These are phyloP conservation scores for Chytriomyces hyalinus DNA, from an alignment of 192 early-diverging fungal species.

Conservation along the genomic window DNA sequence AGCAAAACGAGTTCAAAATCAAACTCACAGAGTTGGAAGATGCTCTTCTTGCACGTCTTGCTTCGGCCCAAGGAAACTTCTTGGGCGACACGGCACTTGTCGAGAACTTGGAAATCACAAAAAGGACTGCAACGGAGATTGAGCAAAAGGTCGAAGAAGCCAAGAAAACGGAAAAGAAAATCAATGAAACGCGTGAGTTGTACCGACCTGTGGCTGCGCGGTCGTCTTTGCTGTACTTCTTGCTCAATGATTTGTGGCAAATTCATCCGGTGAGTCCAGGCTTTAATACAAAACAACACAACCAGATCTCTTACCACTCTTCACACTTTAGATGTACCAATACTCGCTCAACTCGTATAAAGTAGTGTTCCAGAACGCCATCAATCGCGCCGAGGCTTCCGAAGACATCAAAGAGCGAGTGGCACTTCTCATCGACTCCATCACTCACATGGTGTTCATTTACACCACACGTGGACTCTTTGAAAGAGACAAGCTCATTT, in stretches of 20 bases:
- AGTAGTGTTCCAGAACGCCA: conserved; percentile 70
- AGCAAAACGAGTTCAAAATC: conserved; percentile 75
- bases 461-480: conserved; percentile 71
- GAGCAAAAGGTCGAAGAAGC: conserved; percentile 70
- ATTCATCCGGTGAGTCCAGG: conserved; percentile 56
- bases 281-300: too few relatives aligned
- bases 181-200: conserved; percentile 70
- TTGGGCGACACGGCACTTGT: conserved; percentile 70
- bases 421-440: conserved; percentile 61
- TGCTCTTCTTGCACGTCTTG: conserved; percentile 62
- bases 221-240: conserved; percentile 67
- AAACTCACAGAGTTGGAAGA: conserved; percentile 68
- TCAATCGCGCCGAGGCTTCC: conserved; percentile 57
- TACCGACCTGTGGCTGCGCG: conserved; percentile 71
- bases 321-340: conserved; percentile 61
- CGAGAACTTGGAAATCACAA: conserved; percentile 69
- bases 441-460: conserved; percentile 66
- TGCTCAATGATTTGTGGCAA: conserved; percentile 70
- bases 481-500: conserved; percentile 70
- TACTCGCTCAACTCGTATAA: conserved; percentile 73
- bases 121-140: conserved; percentile 68
- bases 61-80: conserved; percentile 69
- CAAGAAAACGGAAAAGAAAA: conserved; percentile 70
- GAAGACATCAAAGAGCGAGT: conserved; percentile 71
- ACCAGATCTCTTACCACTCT: not conserved